Conservation (phyloP, 2,329 filamentous ascomycete genomes). For the Pestalotiopsis sp. region DNA sequence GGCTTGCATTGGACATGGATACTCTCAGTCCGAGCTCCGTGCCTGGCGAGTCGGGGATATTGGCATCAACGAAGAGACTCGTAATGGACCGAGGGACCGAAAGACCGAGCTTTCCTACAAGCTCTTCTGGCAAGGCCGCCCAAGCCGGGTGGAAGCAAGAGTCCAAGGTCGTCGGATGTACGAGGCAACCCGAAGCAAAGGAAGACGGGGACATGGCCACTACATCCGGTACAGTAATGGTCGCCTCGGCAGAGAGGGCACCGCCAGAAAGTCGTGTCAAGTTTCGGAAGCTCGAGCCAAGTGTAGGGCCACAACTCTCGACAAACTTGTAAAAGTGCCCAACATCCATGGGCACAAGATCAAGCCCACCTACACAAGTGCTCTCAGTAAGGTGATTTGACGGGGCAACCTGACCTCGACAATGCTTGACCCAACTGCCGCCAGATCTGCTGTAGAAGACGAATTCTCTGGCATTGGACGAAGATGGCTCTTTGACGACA, state of each 20-base stretch:
- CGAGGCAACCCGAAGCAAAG: not conserved
- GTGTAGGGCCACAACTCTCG: slow-evolving; percentile 2
- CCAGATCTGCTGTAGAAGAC: slow-evolving; percentile 6
- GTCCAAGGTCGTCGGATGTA: slow-evolving; percentile 5
- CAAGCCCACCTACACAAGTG: not conserved
- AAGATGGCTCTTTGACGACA: not conserved
- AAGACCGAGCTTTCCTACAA: slow-evolving; percentile 1
- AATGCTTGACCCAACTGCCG: slow-evolving; percentile 6
- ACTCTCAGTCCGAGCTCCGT: slow-evolving; percentile 3
- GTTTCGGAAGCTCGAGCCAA: slow-evolving; percentile 4
- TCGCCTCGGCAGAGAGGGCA: not conserved
- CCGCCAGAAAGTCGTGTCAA: not conserved
- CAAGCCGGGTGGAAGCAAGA: slow-evolving; percentile 7
- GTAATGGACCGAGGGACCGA: slow-evolving; percentile 1
- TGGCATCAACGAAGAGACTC: not conserved
- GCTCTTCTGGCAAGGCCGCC: not conserved
- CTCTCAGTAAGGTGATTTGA: not conserved
- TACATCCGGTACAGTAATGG: slow-evolving; percentile 1
- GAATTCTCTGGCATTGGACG: not conserved
- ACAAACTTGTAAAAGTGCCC: slow-evolving; percentile 5
- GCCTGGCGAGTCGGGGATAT: not conserved
- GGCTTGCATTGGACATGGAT: not conserved
- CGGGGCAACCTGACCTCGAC: not conserved
- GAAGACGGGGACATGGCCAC: slow-evolving; percentile 1
- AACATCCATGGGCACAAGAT: slow-evolving; percentile 3